Evolutionary conservation across 345 rosid genomes (phyloP).

Genomic region (Acer negundo): DNA sequence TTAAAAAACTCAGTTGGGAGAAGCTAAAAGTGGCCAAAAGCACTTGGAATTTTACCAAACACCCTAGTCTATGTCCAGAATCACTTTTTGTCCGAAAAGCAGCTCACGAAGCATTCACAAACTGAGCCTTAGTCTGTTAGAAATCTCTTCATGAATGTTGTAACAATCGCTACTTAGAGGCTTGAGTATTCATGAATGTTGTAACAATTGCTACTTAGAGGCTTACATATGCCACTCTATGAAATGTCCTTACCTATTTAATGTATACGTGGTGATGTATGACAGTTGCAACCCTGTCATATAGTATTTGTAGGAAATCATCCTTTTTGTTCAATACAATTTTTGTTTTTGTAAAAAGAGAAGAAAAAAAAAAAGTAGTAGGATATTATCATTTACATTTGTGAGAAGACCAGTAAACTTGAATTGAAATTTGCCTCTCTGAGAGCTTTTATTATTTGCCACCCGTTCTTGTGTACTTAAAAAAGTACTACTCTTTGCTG

Average conservation of each 20-base stretch:
- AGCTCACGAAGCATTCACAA: too few relatives aligned
- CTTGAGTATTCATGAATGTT: background rate
- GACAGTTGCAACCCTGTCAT: background rate
- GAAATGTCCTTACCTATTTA: background rate
- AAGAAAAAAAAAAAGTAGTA: background rate
- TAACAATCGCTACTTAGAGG: background rate
- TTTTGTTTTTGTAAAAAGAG: background rate
- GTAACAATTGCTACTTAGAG: background rate
- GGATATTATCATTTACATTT: background rate
- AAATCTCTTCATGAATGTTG: constrained; percentile 1
- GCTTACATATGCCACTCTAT: background rate
- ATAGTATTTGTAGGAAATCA: background rate
- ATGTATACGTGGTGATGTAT: background rate
- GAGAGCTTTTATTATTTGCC: background rate
- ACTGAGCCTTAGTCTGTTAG: background rate
- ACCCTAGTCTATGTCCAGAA: too few relatives aligned
- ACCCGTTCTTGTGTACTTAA: background rate
- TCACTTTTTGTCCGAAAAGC: too few relatives aligned
- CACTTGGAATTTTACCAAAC: too few relatives aligned
- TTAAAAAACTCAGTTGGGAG: too few relatives aligned
- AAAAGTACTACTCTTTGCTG: background rate
- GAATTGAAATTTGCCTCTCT: constrained; percentile 6
- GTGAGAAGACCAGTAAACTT: background rate
- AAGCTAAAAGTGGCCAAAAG: too few relatives aligned
- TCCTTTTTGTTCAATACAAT: background rate